Conservation (phyloP, 106 monocot genomes). For the Dendrobium huoshanense region DNA sequence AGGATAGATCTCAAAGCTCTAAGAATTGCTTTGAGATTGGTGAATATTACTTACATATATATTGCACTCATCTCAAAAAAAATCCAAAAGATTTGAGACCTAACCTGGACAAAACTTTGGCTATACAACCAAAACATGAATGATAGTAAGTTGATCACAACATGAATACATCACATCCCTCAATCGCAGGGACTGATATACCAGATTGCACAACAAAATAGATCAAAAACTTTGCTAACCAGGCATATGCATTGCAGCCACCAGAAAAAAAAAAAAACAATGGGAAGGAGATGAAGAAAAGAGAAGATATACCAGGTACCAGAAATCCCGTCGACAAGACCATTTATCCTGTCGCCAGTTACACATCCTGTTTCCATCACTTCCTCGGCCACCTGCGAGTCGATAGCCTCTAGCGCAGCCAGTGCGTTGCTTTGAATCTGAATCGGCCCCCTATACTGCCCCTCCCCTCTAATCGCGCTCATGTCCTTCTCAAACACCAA, state of each 20-base stretch:
- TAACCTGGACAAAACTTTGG: no score
- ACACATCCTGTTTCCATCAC: constrained; percentile 56
- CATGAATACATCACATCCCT: not conserved
- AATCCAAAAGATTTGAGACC: no score
- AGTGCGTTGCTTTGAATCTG: constrained; percentile 77
- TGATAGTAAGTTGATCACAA: not conserved
- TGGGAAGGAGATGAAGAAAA: not conserved
- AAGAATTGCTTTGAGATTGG: no score
- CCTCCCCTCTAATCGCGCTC: constrained; percentile 65
- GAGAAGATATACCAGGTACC: constrained; percentile 43
- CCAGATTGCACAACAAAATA: not conserved
- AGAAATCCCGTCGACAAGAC: constrained; percentile 61
- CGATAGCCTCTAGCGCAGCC: constrained; percentile 60
- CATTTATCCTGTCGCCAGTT: constrained; percentile 67
- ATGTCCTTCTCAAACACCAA: constrained; percentile 68
- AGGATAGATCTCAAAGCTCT: no score
- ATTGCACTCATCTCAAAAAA: no score
- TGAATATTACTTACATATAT: no score
- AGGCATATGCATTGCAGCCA: not conserved
- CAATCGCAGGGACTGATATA: not conserved
- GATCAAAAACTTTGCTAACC: not conserved
- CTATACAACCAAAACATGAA: not conserved
- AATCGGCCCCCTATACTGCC: constrained; percentile 71
- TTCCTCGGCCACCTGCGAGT: constrained; percentile 55
- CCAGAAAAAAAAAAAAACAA: not conserved